Conservation (phyloP, 2,329 filamentous ascomycete species). For the Microdochium trichocladiopsis region DNA sequence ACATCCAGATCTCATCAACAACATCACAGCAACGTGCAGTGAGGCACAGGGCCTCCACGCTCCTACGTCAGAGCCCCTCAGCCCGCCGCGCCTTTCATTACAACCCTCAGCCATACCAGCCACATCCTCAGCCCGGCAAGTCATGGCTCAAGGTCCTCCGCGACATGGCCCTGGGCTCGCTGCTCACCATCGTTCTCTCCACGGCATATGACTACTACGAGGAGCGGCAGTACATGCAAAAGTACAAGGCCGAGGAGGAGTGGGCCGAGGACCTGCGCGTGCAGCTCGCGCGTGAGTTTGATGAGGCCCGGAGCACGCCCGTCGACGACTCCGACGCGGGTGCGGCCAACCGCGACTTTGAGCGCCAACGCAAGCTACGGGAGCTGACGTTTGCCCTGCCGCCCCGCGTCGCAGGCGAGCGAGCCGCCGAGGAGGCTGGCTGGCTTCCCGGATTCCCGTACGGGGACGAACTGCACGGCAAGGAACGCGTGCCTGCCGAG, state of each 20-base stretch:
- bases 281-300: constrained; percentile 2
- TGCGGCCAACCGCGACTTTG: not conserved
- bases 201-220: constrained; percentile 2
- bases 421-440: constrained; percentile 3
- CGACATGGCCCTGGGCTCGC: constrained; percentile 8
- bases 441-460: constrained; percentile 6
- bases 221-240: not conserved
- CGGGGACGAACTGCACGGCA: constrained; percentile 5
- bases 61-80: not conserved
- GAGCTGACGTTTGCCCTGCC: constrained; percentile 3
- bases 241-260: constrained; percentile 1
- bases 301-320: constrained; percentile 4
- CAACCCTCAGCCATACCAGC: constrained; percentile 2
- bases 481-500: constrained; percentile 7
- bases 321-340: constrained; percentile 3
- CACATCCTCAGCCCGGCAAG: constrained; percentile 2
- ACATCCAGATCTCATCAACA: not conserved
- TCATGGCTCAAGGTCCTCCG: constrained; percentile 3
- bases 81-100: constrained; percentile 2
- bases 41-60: not conserved
- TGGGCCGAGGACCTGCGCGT: not conserved
- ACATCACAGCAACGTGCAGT: not conserved
- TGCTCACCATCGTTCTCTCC: constrained; percentile 3
- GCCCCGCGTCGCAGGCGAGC: not conserved
- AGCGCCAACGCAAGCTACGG: constrained; percentile 2